These are phyloP conservation scores for Rhodotorula sp. DNA, from an alignment of 1,284 basidiomycete genomes.

Conservation along the genomic window DNA sequence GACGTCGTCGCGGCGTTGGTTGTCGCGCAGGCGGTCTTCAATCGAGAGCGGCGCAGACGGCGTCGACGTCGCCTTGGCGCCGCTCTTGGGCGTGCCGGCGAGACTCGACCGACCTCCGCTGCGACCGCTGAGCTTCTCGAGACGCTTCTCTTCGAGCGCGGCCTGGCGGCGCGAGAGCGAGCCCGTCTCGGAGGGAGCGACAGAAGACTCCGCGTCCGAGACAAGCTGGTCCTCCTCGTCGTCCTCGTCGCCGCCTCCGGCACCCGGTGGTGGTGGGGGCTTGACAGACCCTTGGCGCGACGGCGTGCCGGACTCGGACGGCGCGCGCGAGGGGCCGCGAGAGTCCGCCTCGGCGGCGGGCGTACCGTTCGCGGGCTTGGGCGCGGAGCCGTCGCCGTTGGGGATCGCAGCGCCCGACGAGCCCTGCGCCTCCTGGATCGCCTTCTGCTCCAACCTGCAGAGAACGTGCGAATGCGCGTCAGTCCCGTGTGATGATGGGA, in stretches of 20 bases:
- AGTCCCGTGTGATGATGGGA: not conserved
- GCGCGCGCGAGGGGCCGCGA: not conserved
- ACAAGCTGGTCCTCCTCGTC: conserved; percentile 56
- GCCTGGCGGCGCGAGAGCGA: conserved; percentile 19
- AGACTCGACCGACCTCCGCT: conserved; percentile 65
- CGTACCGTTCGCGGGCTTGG: not conserved
- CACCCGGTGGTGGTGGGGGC: not conserved
- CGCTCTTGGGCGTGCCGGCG: conserved; percentile 44
- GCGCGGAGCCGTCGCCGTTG: not conserved
- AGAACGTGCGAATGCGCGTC: too few relatives aligned
- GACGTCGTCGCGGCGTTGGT: conserved; percentile 60
- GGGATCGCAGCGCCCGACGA: not conserved
- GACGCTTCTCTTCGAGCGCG: conserved; percentile 50
- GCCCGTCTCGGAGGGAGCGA: conserved; percentile 28
- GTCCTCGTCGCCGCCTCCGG: conserved; percentile 52
- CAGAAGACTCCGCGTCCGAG: conserved; percentile 29
- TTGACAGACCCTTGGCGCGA: conserved; percentile 1
- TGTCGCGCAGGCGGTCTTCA: conserved; percentile 28
- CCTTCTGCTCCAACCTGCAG: conserved; percentile 70
- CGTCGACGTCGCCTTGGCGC: conserved; percentile 35
- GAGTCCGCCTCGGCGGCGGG: not conserved
- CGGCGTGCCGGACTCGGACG: conserved; percentile 9
- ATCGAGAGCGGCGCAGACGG: conserved; percentile 54
- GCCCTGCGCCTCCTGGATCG: conserved; percentile 54
- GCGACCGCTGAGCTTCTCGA: conserved; percentile 39